phyloP scores from a whole-genome alignment of 192 early-diverging fungal species.

The Entophlyctis luteolus region DNA sequence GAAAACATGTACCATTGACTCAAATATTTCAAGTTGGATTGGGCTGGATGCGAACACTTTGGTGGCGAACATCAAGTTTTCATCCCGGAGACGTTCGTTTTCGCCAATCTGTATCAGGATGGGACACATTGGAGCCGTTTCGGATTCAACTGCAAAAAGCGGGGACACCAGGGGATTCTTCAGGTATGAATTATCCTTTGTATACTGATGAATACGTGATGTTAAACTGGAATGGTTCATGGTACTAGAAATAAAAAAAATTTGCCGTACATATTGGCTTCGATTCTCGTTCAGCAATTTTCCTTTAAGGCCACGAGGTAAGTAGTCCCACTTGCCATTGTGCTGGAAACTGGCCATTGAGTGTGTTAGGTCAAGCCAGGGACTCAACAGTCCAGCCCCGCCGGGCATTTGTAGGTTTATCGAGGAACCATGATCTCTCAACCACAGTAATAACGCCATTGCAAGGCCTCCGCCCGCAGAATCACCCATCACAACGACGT shows the following conservation, averaged over 20 bases:
- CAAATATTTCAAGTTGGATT: conserved; percentile 46
- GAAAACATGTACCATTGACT: conserved; percentile 45
- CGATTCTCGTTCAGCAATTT: conserved; percentile 18
- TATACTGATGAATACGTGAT: conserved; percentile 27
- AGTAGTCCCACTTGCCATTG: conserved; percentile 34
- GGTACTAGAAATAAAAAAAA: neutral
- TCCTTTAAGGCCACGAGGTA: conserved; percentile 33
- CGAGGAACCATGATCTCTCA: conserved; percentile 27
- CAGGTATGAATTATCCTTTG: conserved; percentile 27
- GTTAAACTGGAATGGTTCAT: neutral
- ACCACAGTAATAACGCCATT: conserved; percentile 40
- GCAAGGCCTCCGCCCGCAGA: conserved; percentile 52
- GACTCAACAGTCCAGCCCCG: conserved; percentile 54
- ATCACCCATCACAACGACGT: conserved; percentile 50
- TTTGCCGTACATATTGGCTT: conserved; percentile 26
- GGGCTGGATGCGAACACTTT: conserved; percentile 5
- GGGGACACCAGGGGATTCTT: conserved; percentile 44
- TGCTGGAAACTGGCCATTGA: conserved; percentile 40
- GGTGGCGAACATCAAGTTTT: conserved; percentile 36
- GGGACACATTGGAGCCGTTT: conserved; percentile 33
- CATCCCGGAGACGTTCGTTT: conserved; percentile 48
- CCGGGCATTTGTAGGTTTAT: conserved; percentile 40
- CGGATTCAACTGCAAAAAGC: conserved; percentile 31
- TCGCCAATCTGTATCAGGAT: conserved; percentile 45
- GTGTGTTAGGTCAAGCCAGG: conserved; percentile 62